phyloP scores from a whole-genome alignment of 2,329 filamentous ascomycete species.

The Botrytis fragariae region DNA sequence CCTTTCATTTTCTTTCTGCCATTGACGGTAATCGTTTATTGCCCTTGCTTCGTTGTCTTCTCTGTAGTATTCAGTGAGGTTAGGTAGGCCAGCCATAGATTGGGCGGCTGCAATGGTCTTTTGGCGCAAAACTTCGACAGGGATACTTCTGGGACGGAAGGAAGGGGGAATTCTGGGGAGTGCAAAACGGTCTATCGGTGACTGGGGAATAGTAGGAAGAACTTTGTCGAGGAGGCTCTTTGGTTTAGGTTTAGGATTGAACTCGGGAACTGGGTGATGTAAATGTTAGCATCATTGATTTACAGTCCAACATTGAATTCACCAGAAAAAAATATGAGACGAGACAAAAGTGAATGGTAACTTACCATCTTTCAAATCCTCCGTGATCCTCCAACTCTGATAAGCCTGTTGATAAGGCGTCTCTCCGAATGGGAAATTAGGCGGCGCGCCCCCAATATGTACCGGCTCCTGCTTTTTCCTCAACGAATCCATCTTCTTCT shows the following conservation, averaged over 20 bases:
- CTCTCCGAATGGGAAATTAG: slow-evolving; percentile 35
- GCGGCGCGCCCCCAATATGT: slow-evolving; percentile 20
- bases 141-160: slow-evolving; percentile 18
- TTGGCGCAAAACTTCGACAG: neutral
- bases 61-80: neutral
- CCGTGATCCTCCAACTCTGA: slow-evolving; percentile 29
- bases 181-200: slow-evolving; percentile 12
- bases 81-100: neutral
- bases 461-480: neutral
- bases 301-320: neutral
- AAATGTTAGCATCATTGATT: neutral
- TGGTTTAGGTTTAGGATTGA: slow-evolving; percentile 2
- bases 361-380: slow-evolving; percentile 34
- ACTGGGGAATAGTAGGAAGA: neutral
- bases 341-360: neutral
- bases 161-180: slow-evolving; percentile 26
- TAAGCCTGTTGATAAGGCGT: slow-evolving; percentile 33
- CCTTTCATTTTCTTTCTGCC: neutral
- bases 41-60: neutral
- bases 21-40: neutral
- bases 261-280: slow-evolving; percentile 28
- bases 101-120: neutral
- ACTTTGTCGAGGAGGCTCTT: neutral
- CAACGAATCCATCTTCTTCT: neutral
- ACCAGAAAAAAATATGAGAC: neutral